phyloP scores from a whole-genome alignment of 495 filamentous ascomycete species.

The Aspergillus egyptiacus region DNA sequence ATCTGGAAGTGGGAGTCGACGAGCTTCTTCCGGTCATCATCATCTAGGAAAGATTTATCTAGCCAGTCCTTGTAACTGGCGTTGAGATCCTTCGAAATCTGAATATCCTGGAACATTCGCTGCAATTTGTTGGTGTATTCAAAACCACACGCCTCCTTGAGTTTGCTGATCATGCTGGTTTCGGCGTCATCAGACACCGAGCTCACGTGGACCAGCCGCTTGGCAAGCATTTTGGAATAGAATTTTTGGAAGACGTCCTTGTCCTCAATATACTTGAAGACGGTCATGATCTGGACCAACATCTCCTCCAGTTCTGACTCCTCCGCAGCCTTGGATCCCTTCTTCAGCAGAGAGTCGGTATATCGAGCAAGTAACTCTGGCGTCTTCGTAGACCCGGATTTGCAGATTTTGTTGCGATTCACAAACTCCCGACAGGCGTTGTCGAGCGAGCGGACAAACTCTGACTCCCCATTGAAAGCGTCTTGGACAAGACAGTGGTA shows the following conservation, averaged over 20 bases:
- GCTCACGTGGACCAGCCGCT: constrained; percentile 87
- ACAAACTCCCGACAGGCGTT: constrained; percentile 98
- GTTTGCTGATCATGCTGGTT: constrained; percentile 98
- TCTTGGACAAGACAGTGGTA: constrained; percentile 87
- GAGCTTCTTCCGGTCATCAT: constrained; percentile 51
- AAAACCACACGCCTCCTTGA: constrained; percentile 97
- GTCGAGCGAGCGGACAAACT: constrained; percentile 93
- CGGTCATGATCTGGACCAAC: constrained; percentile 94
- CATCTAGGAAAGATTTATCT: constrained; percentile 50
- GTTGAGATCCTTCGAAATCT: constrained; percentile 96
- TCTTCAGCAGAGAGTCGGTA: constrained; percentile 88
- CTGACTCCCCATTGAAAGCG: constrained; percentile 91
- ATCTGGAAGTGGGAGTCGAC: constrained; percentile 81
- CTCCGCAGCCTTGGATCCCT: constrained; percentile 83
- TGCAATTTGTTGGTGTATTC: constrained; percentile 99
- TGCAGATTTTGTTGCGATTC: constrained; percentile 93
- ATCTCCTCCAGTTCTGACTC: constrained; percentile 89
- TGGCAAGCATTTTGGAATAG: constrained; percentile 94
- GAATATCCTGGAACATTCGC: constrained; percentile 99
- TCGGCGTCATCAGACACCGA: constrained; percentile 96
- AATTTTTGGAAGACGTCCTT: constrained; percentile 99
- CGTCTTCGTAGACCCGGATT: constrained; percentile 82
- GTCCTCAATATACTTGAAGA: constrained; percentile 99
- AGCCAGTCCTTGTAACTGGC: constrained; percentile 70
- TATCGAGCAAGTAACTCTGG: constrained; percentile 94